Evolutionary conservation across 129 eudicot species (phyloP), one percentile per base, ranked within the genome.

Genomic region (Artemisia annua): DNA sequence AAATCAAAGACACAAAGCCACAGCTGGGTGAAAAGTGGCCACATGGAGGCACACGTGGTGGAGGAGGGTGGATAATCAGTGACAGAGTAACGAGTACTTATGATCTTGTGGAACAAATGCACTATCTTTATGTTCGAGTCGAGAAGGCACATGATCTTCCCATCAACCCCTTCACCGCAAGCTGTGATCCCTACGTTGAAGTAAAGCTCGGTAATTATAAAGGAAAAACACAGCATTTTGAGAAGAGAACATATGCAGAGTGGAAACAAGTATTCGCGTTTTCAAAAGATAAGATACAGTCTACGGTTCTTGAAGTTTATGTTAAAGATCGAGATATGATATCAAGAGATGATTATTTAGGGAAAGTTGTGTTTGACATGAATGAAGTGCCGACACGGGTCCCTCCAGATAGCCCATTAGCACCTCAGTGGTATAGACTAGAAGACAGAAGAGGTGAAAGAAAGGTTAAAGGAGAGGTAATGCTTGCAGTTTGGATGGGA

Each of bases 401-500:
- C 18, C 98, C 98, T 3, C 98, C 98, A 0, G 98, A 93, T 55
- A 93, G 98, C 75, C 98, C 96, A 26, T 69, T 93, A 15, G 98
- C 98, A 15, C 92, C 98, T 0, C 95, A 85, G 56, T 93, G 98
- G 98, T 93, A 93, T 72, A 79, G 98, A 71, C 57, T 93, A 43
- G 96, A 87, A 78, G 95, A 87, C 53, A 77, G 91, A 10, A 59
- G 76, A 16, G 86, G 86, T 2, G 90, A 84, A 51, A 77, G 78
- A 44, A 92, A 92, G 72, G 46, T 79, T 1, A 87, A 77, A 70
- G 98, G 96, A 2, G 96, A 89, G 80, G 52, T 93, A 10, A 93
- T 93, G 98, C 80, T 93, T 78, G 98, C 98, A 1, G 98, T 93
- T 69, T 93, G 98, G 98, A 83, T 88, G 95, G 98, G 98, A 9